Conservation (phyloP, 2,329 filamentous ascomycete species). For the Diplodia intermedia region DNA sequence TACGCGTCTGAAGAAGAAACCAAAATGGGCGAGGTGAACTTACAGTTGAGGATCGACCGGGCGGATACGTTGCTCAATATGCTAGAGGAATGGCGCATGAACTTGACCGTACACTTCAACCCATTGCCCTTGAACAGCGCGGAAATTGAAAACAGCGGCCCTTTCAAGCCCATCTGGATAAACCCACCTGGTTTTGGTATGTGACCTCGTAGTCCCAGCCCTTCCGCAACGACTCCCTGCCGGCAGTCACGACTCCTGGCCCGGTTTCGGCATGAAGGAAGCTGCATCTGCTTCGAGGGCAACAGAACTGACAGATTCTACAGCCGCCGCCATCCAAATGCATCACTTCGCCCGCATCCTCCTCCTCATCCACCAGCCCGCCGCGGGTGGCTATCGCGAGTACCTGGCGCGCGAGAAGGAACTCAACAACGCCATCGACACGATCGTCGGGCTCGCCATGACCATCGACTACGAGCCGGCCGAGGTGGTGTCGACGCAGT, state of each 20-base stretch:
- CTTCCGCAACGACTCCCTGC: neutral
- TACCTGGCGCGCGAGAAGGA: constrained; percentile 54
- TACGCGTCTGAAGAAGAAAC: constrained; percentile 63
- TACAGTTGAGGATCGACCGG: constrained; percentile 54
- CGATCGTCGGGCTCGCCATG: constrained; percentile 31
- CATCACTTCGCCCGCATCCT: constrained; percentile 62
- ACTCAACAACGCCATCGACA: constrained; percentile 57
- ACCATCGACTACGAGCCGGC: constrained; percentile 31
- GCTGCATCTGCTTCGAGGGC: constrained; percentile 14
- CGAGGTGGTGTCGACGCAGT: constrained; percentile 32
- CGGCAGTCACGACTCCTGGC: neutral
- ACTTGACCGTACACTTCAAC: constrained; percentile 54
- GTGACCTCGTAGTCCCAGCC: constrained; percentile 30
- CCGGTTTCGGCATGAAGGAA: neutral
- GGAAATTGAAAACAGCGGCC: constrained; percentile 16
- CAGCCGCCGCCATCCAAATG: constrained; percentile 58
- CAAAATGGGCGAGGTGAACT: constrained; percentile 51
- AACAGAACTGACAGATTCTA: constrained; percentile 42
- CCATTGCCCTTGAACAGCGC: constrained; percentile 46
- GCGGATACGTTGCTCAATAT: constrained; percentile 56
- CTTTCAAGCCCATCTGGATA: constrained; percentile 60
- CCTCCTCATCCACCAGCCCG: constrained; percentile 61
- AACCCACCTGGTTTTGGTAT: constrained; percentile 55
- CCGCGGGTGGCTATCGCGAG: constrained; percentile 57
- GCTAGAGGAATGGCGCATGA: constrained; percentile 58